A percentile compares a stretch with the other conserved stretches of the same genome.
Evolutionary conservation across 257 asterid genomes (phyloP).

Genomic region (Henckelia pumila): DNA sequence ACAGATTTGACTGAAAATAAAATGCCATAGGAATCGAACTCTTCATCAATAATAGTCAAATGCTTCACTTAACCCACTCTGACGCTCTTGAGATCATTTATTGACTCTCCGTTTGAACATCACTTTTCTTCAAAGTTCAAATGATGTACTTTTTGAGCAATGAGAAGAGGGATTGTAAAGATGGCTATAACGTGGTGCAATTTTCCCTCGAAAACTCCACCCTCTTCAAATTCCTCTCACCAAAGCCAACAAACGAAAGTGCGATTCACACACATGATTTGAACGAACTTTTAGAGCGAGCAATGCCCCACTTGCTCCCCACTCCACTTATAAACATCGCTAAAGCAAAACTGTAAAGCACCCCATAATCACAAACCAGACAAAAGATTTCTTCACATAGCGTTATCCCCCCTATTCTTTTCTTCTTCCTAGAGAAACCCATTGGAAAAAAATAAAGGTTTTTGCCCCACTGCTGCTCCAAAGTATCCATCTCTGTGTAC

Average conservation of each 20-base stretch:
- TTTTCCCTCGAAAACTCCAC: background rate
- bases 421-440: slow-evolving; percentile 58
- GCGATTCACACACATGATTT: background rate
- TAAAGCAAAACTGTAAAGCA: slow-evolving; percentile 29
- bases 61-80: too few relatives aligned
- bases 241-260: background rate
- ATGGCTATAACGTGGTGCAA: background rate
- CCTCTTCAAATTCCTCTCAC: background rate
- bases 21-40: too few relatives aligned
- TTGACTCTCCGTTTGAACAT: too few relatives aligned
- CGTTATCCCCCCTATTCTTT: slow-evolving; percentile 61
- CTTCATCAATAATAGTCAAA: too few relatives aligned
- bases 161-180: too few relatives aligned
- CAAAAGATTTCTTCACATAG: slow-evolving; percentile 32
- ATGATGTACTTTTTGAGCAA: too few relatives aligned
- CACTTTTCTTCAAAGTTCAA: too few relatives aligned
- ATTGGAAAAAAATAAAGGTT: slow-evolving; percentile 17
- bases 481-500: slow-evolving; percentile 47
- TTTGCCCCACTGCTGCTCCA: slow-evolving; percentile 57
- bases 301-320: background rate
- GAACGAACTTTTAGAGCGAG: background rate
- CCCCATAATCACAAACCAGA: slow-evolving; percentile 17
- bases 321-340: background rate
- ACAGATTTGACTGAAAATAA: too few relatives aligned
- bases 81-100: too few relatives aligned